Evolutionary conservation across 2,329 filamentous ascomycete genomes (phyloP).

Genomic region (Scleromitrula shiraiana): DNA sequence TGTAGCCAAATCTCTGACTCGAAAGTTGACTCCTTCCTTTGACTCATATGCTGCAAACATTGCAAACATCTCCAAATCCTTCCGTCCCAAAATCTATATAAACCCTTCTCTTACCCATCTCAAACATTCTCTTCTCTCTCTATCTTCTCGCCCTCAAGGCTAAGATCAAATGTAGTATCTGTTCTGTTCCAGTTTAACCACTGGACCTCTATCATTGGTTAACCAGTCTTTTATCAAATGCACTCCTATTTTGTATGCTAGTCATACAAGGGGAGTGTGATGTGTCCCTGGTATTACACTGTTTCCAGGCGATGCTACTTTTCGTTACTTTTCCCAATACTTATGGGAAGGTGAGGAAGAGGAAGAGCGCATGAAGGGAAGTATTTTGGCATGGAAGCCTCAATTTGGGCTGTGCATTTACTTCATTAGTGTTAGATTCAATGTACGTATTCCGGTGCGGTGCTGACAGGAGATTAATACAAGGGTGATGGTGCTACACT

Average conservation of each 20-base stretch:
- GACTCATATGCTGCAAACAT: neutral
- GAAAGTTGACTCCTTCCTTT: too few relatives aligned
- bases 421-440: too few relatives aligned
- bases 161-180: conserved; percentile 58
- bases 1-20: too few relatives aligned
- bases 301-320: neutral
- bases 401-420: too few relatives aligned
- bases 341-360: neutral
- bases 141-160: conserved; percentile 42
- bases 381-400: too few relatives aligned
- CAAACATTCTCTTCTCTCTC: conserved; percentile 8
- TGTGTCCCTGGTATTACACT: neutral
- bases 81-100: neutral
- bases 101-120: neutral
- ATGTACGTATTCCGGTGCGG: too few relatives aligned
- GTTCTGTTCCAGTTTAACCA: conserved; percentile 64
- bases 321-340: neutral
- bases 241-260: conserved; percentile 46
- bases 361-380: conserved; percentile 40
- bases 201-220: conserved; percentile 38
- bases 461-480: too few relatives aligned
- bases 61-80: conserved; percentile 9
- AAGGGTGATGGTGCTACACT: too few relatives aligned
- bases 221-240: conserved; percentile 17
- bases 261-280: conserved; percentile 17